Evolutionary conservation across 768 basidiomycete genomes (phyloP).

Genomic region (Agrocybe chaxingu): DNA sequence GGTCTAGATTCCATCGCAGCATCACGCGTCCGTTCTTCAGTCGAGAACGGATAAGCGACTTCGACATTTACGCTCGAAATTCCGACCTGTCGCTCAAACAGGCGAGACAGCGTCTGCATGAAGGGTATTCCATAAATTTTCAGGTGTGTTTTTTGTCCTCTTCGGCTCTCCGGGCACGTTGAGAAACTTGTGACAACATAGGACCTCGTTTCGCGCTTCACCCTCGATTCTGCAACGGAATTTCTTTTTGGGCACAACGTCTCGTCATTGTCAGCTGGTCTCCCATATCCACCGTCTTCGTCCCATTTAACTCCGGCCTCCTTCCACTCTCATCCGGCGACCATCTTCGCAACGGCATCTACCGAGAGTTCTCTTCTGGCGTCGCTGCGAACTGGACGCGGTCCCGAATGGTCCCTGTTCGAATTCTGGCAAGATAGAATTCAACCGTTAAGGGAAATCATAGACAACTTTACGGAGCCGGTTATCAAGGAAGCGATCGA

Average conservation of each 20-base stretch:
- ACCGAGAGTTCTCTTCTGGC: conserved; percentile 36
- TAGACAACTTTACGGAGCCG: conserved; percentile 47
- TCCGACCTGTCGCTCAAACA: conserved; percentile 41
- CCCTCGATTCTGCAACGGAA: conserved; percentile 62
- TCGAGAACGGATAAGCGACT: conserved; percentile 57
- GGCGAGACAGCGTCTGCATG: conserved; percentile 39
- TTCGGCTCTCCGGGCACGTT: background rate
- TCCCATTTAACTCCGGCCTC: conserved; percentile 21
- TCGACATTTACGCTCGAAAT: conserved; percentile 59
- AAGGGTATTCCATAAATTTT: conserved; percentile 54
- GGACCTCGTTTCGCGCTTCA: conserved; percentile 50
- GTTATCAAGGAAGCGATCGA: conserved; percentile 44
- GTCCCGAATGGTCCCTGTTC: conserved; percentile 26
- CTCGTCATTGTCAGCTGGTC: conserved; percentile 41
- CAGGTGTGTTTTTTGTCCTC: conserved; percentile 36
- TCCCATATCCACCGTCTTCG: conserved; percentile 44
- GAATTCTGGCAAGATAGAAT: conserved; percentile 53
- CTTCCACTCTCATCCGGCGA: conserved; percentile 32
- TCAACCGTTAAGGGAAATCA: conserved; percentile 37
- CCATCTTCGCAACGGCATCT: conserved; percentile 48
- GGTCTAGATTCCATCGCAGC: conserved; percentile 50
- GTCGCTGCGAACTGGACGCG: conserved; percentile 34
- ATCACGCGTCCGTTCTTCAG: conserved; percentile 74
- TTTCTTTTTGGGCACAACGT: conserved; percentile 58
- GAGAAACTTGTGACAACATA: conserved; percentile 5